A percentile compares a stretch with the other conserved stretches of the same genome.
These are phyloP conservation scores for Hysterium pulicare DNA, from an alignment of 2,329 filamentous ascomycete genomes.

Conservation along the genomic window DNA sequence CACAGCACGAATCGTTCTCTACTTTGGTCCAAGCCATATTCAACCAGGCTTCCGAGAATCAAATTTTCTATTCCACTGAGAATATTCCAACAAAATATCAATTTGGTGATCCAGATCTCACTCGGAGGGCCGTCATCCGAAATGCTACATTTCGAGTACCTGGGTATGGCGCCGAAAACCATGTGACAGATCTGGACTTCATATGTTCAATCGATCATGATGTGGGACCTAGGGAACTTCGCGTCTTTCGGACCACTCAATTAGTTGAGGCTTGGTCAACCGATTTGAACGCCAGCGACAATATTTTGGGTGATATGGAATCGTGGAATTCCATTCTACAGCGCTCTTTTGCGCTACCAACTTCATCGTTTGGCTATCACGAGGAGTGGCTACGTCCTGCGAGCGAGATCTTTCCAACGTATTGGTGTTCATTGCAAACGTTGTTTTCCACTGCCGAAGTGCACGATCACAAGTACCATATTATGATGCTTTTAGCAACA, in stretches of 20 bases:
- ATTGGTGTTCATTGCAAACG: constrained; percentile 24
- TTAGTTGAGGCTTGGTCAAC: constrained; percentile 8
- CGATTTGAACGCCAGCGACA: not conserved
- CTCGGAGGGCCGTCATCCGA: constrained; percentile 27
- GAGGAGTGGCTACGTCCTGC: no score
- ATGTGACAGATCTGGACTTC: constrained; percentile 8
- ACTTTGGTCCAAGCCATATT: constrained; percentile 21
- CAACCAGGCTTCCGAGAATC: constrained; percentile 14
- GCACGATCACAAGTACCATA: constrained; percentile 14
- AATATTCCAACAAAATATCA: not conserved
- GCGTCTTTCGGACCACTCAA: constrained; percentile 12
- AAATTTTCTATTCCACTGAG: constrained; percentile 13
- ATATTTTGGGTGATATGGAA: no score
- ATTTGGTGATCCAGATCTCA: constrained; percentile 9
- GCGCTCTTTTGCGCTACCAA: no score
- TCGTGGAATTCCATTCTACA: no score
- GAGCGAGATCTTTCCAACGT: no score
- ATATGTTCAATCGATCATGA: no score
- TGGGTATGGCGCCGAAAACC: constrained; percentile 32
- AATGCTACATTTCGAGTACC: constrained; percentile 24
- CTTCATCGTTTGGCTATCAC: no score
- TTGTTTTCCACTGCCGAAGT: constrained; percentile 3
- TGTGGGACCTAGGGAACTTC: constrained; percentile 4
- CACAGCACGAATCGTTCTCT: constrained; percentile 27
- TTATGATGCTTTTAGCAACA: constrained; percentile 25